Conservation (phyloP, 73 alveolate species). For the Blepharisma japonicum region DNA sequence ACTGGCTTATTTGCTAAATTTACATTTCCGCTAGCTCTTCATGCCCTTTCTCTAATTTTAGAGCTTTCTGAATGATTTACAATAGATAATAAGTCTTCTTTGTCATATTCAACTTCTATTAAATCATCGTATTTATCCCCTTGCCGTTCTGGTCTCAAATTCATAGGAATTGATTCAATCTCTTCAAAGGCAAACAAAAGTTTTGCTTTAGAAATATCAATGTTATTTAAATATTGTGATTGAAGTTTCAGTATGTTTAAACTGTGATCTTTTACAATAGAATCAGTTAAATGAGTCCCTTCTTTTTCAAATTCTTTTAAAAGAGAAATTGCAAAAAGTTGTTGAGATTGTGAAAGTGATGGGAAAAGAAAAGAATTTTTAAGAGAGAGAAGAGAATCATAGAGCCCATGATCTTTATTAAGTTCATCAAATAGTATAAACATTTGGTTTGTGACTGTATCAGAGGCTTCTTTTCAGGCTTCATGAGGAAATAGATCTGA, state of each 20-base stretch:
- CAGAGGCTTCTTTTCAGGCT: neutral
- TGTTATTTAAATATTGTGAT: neutral
- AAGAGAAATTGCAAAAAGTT: neutral
- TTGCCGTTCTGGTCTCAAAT: constrained; percentile 16
- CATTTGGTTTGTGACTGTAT: neutral
- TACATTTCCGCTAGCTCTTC: neutral
- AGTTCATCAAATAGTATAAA: neutral
- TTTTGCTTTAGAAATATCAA: neutral
- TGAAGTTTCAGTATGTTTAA: neutral
- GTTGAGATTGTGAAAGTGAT: neutral
- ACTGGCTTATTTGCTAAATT: neutral
- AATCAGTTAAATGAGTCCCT: neutral
- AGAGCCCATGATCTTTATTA: neutral
- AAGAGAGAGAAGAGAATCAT: neutral
- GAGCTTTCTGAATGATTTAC: neutral
- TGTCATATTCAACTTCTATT: neutral
- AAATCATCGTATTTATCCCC: constrained; percentile 8
- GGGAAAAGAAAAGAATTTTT: neutral
- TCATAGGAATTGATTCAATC: neutral
- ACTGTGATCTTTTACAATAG: no score
- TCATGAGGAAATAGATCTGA: neutral
- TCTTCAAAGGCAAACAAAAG: neutral
- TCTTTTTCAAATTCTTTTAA: constrained; percentile 18
- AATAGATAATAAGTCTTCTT: neutral
- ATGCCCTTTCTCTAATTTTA: neutral